phyloP scores from a whole-genome alignment of 2,329 filamentous ascomycete species.

The Clonostachys solani region DNA sequence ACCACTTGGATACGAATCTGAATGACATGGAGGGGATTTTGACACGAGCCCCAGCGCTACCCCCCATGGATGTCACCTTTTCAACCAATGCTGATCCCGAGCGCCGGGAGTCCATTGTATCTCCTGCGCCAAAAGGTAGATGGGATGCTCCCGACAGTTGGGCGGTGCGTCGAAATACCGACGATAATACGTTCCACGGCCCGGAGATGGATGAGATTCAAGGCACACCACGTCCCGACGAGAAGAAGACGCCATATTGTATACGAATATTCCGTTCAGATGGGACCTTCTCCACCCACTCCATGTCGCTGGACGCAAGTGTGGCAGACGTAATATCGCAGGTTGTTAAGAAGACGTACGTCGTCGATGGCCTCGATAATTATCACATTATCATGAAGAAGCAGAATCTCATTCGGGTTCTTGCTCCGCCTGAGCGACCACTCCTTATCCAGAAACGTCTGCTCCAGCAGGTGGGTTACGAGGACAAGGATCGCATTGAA shows the following conservation, averaged over 20 bases:
- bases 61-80: conserved; percentile 61
- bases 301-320: conserved; percentile 76
- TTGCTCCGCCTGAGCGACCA: conserved; percentile 75
- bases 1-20: conserved; percentile 81
- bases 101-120: conserved; percentile 23
- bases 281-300: conserved; percentile 89
- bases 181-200: conserved; percentile 55
- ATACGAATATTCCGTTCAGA: conserved; percentile 94
- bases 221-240: conserved; percentile 64
- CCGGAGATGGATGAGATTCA: conserved; percentile 66
- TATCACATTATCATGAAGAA: conserved; percentile 96
- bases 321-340: conserved; percentile 86
- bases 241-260: conserved; percentile 76
- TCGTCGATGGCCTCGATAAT: conserved; percentile 85
- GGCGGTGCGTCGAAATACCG: conserved; percentile 75
- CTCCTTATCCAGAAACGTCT: conserved; percentile 88
- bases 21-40: conserved; percentile 90
- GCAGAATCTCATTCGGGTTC: conserved; percentile 80
- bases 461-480: conserved; percentile 88
- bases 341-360: conserved; percentile 89
- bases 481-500: conserved; percentile 80
- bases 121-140: conserved; percentile 43
- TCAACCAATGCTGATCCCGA: conserved; percentile 40
- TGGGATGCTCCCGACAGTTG: conserved; percentile 98
- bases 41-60: conserved; percentile 63